These are phyloP conservation scores for Ilyonectria mors-panacis DNA, from an alignment of 2,329 filamentous ascomycete species.

Conservation along the genomic window DNA sequence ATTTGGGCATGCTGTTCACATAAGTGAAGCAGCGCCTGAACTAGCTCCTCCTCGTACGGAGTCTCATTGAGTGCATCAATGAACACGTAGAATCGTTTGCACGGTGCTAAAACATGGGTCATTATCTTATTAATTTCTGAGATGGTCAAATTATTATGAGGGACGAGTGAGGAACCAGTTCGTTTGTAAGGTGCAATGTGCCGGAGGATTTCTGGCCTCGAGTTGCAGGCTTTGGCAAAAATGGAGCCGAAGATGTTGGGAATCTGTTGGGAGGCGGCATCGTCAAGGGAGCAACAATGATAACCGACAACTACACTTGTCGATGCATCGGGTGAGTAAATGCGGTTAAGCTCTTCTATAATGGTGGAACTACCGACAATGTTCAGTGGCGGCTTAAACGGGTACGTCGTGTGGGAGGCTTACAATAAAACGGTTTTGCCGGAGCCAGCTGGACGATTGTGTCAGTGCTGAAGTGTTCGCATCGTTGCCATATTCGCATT, in stretches of 20 bases:
- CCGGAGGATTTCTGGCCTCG: constrained; percentile 33
- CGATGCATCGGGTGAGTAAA: constrained; percentile 10
- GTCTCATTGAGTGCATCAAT: constrained; percentile 47
- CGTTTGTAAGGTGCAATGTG: constrained; percentile 35
- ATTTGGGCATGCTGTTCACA: constrained; percentile 37
- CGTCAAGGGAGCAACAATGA: constrained; percentile 45
- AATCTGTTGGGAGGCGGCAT: constrained; percentile 45
- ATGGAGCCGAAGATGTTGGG: constrained; percentile 49
- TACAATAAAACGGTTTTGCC: constrained; percentile 50
- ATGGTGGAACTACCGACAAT: constrained; percentile 39
- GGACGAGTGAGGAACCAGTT: constrained; percentile 28
- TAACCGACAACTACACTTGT: constrained; percentile 39
- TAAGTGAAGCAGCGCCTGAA: constrained; percentile 31
- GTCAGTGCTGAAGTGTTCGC: not conserved
- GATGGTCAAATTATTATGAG: constrained; percentile 39
- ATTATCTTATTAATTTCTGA: constrained; percentile 33
- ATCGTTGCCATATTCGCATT: not conserved
- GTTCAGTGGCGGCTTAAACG: not conserved
- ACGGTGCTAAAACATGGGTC: constrained; percentile 23
- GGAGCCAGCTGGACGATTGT: constrained; percentile 40
- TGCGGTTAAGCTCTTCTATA: constrained; percentile 36
- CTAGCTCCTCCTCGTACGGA: constrained; percentile 28
- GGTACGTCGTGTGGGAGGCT: not conserved
- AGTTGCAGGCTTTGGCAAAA: constrained; percentile 40
- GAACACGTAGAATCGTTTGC: constrained; percentile 38